Conservation (phyloP, 148 eudicot genomes). For the Rhododendron molle region DNA sequence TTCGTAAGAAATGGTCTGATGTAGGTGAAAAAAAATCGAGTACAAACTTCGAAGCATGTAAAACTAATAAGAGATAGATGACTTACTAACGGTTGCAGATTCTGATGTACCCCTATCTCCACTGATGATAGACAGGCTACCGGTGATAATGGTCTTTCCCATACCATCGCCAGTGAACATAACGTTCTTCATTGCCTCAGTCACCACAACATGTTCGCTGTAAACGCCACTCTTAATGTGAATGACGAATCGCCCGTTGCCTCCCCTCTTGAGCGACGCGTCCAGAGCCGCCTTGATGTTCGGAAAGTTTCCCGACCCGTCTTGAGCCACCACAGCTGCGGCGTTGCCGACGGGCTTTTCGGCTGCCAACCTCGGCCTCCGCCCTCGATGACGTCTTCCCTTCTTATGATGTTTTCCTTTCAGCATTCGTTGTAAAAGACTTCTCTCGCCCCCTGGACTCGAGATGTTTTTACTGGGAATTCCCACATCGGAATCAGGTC, state of each 20-base stretch:
- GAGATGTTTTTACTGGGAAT: neutral
- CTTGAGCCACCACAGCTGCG: conserved; percentile 48
- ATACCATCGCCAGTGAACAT: conserved; percentile 51
- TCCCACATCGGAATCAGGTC: neutral
- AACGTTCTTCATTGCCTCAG: conserved; percentile 19
- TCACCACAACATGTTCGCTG: conserved; percentile 27
- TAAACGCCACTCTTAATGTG: conserved; percentile 39
- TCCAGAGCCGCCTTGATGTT: conserved; percentile 29
- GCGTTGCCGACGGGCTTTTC: neutral
- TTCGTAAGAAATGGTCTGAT: no score
- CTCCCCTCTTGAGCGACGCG: conserved; percentile 13
- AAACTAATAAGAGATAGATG: neutral
- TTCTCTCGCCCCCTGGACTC: neutral
- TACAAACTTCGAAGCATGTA: neutral
- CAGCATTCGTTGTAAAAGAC: neutral
- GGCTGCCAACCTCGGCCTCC: neutral
- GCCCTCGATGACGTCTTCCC: neutral
- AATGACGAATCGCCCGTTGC: conserved; percentile 31
- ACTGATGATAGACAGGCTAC: conserved; percentile 15
- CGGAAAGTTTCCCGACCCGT: conserved; percentile 47
- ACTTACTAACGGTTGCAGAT: conserved; percentile 46
- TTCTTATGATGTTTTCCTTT: neutral
- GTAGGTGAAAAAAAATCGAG: no score
- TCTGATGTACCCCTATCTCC: conserved; percentile 27
- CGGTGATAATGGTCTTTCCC: conserved; percentile 35